Conservation (phyloP, 2,329 filamentous ascomycete genomes). For the Colletotrichum tanaceti region DNA sequence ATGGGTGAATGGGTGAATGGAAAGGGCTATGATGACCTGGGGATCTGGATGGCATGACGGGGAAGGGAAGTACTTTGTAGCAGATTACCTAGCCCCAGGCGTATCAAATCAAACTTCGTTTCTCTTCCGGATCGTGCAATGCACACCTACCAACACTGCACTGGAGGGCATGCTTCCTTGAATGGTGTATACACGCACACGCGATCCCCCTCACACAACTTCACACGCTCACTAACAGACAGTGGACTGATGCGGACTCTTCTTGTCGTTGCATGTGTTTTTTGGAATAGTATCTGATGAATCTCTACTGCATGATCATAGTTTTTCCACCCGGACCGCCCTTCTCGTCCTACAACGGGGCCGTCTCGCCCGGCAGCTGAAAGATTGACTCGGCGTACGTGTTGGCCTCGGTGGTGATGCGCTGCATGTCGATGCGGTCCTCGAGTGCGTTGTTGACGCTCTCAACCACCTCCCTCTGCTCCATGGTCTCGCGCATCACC, state of each 20-base stretch:
- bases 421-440: constrained; percentile 71
- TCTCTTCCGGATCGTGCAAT: constrained; percentile 15
- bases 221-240: too few relatives aligned
- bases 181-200: not conserved
- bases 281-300: not conserved
- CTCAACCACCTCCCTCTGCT: constrained; percentile 80
- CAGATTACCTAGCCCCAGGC: constrained; percentile 17
- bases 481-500: constrained; percentile 79
- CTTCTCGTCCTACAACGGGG: constrained; percentile 24
- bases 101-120: constrained; percentile 27
- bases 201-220: too few relatives aligned
- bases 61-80: too few relatives aligned
- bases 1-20: not conserved
- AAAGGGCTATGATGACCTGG: not conserved
- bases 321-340: constrained; percentile 3
- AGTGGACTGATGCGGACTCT: not conserved
- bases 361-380: constrained; percentile 46
- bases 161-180: not conserved
- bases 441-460: constrained; percentile 75
- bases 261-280: too few relatives aligned
- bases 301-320: not conserved
- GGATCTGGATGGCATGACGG: too few relatives aligned
- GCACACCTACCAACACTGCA: not conserved
- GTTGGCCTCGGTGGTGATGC: constrained; percentile 73
- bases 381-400: constrained; percentile 63